These are phyloP conservation scores for Plantago rigida DNA, from an alignment of 305 asterid genomes.

Conservation along the genomic window DNA sequence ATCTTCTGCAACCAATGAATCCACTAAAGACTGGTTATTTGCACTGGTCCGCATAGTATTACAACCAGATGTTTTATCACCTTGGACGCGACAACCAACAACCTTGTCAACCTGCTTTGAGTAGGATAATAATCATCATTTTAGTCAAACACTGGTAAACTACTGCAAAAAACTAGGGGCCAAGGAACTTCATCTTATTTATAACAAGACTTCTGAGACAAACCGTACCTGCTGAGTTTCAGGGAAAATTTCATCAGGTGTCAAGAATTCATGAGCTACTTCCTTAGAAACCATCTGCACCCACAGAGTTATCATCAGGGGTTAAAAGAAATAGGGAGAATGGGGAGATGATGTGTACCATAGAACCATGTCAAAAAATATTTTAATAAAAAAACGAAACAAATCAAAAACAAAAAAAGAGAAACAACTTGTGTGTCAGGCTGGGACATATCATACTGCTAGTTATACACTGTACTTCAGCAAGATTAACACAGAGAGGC, in stretches of 20 bases:
- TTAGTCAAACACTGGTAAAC: constrained; percentile 7
- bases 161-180: constrained; percentile 7
- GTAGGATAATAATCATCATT: constrained; percentile 8
- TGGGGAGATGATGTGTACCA: too few species aligned
- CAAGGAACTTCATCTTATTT: constrained; percentile 19
- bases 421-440: too few species aligned
- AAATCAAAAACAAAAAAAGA: too few species aligned
- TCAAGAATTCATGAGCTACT: constrained; percentile 39
- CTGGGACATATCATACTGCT: too few species aligned
- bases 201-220: constrained; percentile 12
- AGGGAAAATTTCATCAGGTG: constrained; percentile 31
- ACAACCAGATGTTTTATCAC: constrained; percentile 27
- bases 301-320: constrained; percentile 22
- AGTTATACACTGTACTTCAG: too few species aligned
- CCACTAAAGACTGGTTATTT: constrained; percentile 29
- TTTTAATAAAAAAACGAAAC: too few species aligned
- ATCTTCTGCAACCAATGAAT: constrained; percentile 38
- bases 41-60: constrained; percentile 26
- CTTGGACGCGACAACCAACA: constrained; percentile 41
- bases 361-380: too few species aligned
- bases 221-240: constrained; percentile 57
- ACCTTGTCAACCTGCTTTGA: constrained; percentile 42
- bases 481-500: too few species aligned
- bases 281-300: constrained; percentile 51
- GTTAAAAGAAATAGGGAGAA: too few species aligned